Percentiles rank a stretch among this genome's conserved stretches.
Evolutionary conservation across 2,329 filamentous ascomycete genomes (phyloP).

Genomic region (Knufia petricola): DNA sequence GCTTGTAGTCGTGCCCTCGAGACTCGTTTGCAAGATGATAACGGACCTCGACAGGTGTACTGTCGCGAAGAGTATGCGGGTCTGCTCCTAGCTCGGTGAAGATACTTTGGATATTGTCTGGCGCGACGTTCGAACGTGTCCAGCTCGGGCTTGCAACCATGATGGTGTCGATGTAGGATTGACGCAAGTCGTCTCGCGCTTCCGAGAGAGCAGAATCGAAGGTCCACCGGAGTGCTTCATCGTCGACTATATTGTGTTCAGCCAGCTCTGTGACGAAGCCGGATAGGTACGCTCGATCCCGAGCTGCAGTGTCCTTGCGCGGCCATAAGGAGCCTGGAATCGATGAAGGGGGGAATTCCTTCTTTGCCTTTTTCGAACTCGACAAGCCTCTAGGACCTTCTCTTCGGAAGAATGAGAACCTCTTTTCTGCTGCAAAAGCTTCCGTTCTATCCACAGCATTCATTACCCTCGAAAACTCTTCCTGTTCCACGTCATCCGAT

Average conservation of each 20-base stretch:
- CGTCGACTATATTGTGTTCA: constrained; percentile 42
- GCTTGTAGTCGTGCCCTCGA: constrained; percentile 11
- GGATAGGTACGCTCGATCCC: constrained; percentile 52
- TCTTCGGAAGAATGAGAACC: constrained; percentile 49
- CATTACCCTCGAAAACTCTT: constrained; percentile 40
- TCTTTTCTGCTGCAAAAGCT: constrained; percentile 42
- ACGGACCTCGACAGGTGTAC: constrained; percentile 12
- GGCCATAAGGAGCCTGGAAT: constrained; percentile 27
- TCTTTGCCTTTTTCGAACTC: constrained; percentile 20
- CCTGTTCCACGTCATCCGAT: constrained; percentile 30
- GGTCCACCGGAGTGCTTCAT: constrained; percentile 59
- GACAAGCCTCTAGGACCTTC: constrained; percentile 18
- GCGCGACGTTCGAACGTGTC: constrained; percentile 18
- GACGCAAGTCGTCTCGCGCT: constrained; percentile 44
- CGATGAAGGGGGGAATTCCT: constrained; percentile 29
- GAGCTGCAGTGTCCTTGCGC: constrained; percentile 34
- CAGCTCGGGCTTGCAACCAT: constrained; percentile 33
- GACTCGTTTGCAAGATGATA: constrained; percentile 10
- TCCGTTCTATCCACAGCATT: constrained; percentile 53
- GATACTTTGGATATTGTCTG: constrained; percentile 14
- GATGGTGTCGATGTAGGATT: constrained; percentile 51
- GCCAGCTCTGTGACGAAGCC: constrained; percentile 52
- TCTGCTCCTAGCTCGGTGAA: constrained; percentile 19
- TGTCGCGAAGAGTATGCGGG: constrained; percentile 12
- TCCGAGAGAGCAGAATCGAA: constrained; percentile 35